Base-by-base conservation (phyloP, 768 basidiomycete species). In the Tephrocybe sp. region DNA sequence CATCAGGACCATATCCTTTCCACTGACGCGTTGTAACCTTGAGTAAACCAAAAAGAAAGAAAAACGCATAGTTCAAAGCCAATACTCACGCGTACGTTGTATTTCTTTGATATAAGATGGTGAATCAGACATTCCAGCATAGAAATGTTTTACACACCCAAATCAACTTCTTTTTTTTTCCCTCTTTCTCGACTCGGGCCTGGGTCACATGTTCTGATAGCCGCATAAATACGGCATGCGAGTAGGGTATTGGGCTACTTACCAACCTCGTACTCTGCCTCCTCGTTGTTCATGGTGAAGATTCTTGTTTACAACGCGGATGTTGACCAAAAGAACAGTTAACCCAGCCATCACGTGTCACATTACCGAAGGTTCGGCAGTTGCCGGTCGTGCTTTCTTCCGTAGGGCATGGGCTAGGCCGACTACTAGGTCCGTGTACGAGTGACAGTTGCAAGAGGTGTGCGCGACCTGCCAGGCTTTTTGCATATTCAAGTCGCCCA, bases 221-320 rank as follows among this genome's bases (percentile, higher is more conserved):
- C 19, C 46, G 16, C 47, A 50, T 42, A 13, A 40, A 30, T 47
- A 19, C 22, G 27, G 42, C 21, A n/a, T 33, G 47, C 42, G 9
- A 42, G 6, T 0, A 47, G 9, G 1, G 54, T 11, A 18, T 31
- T 19, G 53, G 29, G 27, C 44, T 12, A 69, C 83, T 68, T 49
- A 83, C 85, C 84, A 52, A 87, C 83, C 79, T 83, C 82, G 61
- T 84, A 87, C 59, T 84, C 81, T 46, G 67, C 70, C 47, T 73
- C 72, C 37, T 67, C 71, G 56, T 68, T 69, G 57, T 60, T 64
- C 57, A 62, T 67, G 45, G 47, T 51, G 16, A n/a, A n/a, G 2
- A 34, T 21, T 31, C 21, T 34, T 23, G 39, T 21, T 24, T 38
- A 13, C 22, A n/a, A n/a, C n/a, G n/a, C n/a, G n/a, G n/a, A n/a